Base-by-base conservation (phyloP, 78 protist genomes). In the Pelomyxa schiedti region DNA sequence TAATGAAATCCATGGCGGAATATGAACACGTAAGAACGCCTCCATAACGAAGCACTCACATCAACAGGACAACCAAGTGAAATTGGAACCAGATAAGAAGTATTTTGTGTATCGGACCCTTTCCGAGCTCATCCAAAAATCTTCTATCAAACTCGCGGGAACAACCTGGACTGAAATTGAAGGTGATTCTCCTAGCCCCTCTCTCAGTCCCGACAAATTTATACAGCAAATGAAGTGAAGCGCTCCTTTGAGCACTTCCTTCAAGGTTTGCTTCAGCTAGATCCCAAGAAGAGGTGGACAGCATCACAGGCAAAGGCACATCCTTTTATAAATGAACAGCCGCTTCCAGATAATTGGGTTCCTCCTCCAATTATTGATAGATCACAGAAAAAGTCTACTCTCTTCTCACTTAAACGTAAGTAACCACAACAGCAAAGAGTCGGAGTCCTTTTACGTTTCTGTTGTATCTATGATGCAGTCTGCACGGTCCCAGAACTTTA, bases 221-320 rank as follows among this genome's bases (percentile, higher is more conserved):
- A 47, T 16, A 16, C 58, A 24, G 58, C 58, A 16, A 16, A 16
- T 24, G 58, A 24, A 47, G 32, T 16, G 58, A 47, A 47, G 16
- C n/a, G n/a, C 32, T 47, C 58, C 32, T 47, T 47, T 47, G 58
- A 47, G 58, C 82, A 83, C 72, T 86, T 86, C 74, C 42, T 86
- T 39, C 41, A 42, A n/a, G 90, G 87, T 8, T 41, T 86, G 26
- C 78, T 86, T 52, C 71, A 74, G 24, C 58, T 78, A 39, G 88
- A 86, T 41, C 88, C 90, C n/a, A 66, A n/a, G 22, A 71, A 86
- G 4, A 72, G 90, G 36, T 86, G 90, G 90, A 74, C 90, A n/a
- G 81, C 90, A 4, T 68, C 26, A 35, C 89, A 86, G 66, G 87
- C 88, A 2, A 72, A 35, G 38, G 77, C 67, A n/a, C 90, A 86